Percentiles rank a stretch among this genome's conserved stretches.
Evolutionary conservation across 441 rosid species (phyloP).

Genomic region (Cnidoscolus chayamansa): DNA sequence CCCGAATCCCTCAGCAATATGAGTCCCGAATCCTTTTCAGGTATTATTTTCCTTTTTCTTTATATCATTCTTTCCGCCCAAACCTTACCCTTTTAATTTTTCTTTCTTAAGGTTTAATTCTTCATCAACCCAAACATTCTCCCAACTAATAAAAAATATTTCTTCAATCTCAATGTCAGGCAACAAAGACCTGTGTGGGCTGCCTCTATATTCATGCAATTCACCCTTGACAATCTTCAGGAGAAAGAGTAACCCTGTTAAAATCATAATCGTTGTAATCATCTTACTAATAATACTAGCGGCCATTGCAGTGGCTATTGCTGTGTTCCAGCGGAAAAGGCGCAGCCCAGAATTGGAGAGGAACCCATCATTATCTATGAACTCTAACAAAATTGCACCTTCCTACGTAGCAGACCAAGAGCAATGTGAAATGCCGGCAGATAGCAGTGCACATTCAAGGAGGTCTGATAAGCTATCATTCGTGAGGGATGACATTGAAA

Average conservation of each 20-base stretch:
- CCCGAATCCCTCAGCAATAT: constrained; percentile 55
- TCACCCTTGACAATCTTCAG: constrained; percentile 5
- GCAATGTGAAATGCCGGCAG: constrained; percentile 8
- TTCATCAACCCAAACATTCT: too few relatives aligned
- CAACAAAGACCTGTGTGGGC: constrained; percentile 58
- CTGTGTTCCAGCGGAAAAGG: constrained; percentile 22
- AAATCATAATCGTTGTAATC: constrained; percentile 27
- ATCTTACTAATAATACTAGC: constrained; percentile 21
- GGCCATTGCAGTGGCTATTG: constrained; percentile 22
- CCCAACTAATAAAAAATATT: too few relatives aligned
- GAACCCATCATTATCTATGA: constrained; percentile 1
- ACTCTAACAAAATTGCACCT: constrained; percentile 24
- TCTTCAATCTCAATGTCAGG: constrained; percentile 37
- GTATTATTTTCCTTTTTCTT: constrained; percentile 26
- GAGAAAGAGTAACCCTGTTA: constrained; percentile 14
- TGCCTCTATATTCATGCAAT: constrained; percentile 50
- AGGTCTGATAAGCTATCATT: constrained; percentile 49
- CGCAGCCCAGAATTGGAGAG: constrained; percentile 4
- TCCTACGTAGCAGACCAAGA: background rate
- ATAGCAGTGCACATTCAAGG: constrained; percentile 12
- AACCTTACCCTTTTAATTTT: too few relatives aligned
- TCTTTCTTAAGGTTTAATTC: too few relatives aligned
- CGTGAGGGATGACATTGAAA: constrained; percentile 47
- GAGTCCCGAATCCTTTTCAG: constrained; percentile 55
- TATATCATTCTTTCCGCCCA: background rate